Conservation (phyloP, 202 grass and related monocot genomes). For the Panicum hallii region DNA sequence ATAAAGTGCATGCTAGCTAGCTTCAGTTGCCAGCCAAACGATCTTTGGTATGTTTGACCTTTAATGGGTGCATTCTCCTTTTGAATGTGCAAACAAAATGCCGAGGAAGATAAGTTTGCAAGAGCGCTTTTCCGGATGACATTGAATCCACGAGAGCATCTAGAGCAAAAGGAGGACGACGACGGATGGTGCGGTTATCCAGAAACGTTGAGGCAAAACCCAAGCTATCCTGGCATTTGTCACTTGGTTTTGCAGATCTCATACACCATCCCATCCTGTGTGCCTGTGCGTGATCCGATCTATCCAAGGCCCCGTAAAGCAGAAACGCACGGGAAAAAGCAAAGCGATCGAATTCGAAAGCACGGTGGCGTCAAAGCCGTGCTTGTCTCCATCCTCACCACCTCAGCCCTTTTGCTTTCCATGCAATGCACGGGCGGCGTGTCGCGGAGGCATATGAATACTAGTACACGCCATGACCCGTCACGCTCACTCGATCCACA, state of each 20-base stretch:
- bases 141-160: conserved; percentile 18
- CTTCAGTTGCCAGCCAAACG: neutral
- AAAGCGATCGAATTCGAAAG: conserved; percentile 50
- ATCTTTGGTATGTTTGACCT: neutral
- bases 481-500: conserved; percentile 8
- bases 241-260: neutral
- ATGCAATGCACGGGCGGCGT: conserved; percentile 30
- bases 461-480: neutral
- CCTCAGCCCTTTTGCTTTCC: conserved; percentile 53
- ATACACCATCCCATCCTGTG: neutral
- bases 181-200: conserved; percentile 29
- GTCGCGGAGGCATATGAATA: conserved; percentile 6
- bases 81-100: conserved; percentile 1
- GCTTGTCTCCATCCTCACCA: conserved; percentile 56
- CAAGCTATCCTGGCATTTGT: conserved; percentile 20
- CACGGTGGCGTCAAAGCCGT: conserved; percentile 45
- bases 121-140: conserved; percentile 34
- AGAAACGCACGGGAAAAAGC: conserved; percentile 38
- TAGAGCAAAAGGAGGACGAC: neutral
- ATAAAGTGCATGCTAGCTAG: neutral
- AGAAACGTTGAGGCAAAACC: conserved; percentile 25
- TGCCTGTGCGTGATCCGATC: conserved; percentile 35
- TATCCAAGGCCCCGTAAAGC: conserved; percentile 42
- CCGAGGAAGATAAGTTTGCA: conserved; percentile 23
- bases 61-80: neutral